Base-by-base conservation (phyloP, 1,284 basidiomycete species). In the Cutaneotrichosporon curvatum region DNA sequence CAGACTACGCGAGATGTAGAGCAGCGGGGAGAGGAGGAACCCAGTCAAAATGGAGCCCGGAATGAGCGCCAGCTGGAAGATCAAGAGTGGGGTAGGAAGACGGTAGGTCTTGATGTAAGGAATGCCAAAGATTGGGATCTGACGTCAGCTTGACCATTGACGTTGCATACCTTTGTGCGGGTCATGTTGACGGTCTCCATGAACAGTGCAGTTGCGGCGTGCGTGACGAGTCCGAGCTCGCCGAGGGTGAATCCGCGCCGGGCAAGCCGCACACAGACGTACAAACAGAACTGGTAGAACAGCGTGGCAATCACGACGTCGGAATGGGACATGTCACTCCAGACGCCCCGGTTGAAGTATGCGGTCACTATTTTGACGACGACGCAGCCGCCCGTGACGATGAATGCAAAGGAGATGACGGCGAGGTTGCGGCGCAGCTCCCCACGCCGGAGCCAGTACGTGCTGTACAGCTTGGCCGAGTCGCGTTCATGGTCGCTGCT, bases 161-260 rank as follows among this genome's bases (percentile, higher is more conserved):
- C 8, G 11, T 16, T 16, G 15, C 82, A 47, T 63, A 89, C 88
- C 69, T 79, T 79, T 43, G 85, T 82, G 41, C 81, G 80, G 2
- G 88, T 92, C 48, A 92, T 67, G 60, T 86, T 87, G 48, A 89
- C 72, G 18, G 83, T 76, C 67, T 98, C 95, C 75, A 91, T 82
- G 59, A 83, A 84, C 30, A 98, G 67, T 1, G 84, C 84, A 1
- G 90, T 87, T 15, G 87, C 90, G 36, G 90, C 86, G 56, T 87
- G 86, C 32, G 84, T 84, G 14, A 95, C 85, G 19, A 96, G 74
- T 16, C 83, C 84, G 10, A 97, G 78, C 68, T 99, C 95, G 39
- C 95, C 95, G 2, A 98, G 77, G 0, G 94, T 98, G 70, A 97
- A 94, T 12, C 87, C 88, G 20, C 85, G 81, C 57, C 95, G 83